Evolutionary conservation across 2,329 filamentous ascomycete genomes (phyloP).

Genomic region (Ophiocordyceps polyrhachis-furcata): DNA sequence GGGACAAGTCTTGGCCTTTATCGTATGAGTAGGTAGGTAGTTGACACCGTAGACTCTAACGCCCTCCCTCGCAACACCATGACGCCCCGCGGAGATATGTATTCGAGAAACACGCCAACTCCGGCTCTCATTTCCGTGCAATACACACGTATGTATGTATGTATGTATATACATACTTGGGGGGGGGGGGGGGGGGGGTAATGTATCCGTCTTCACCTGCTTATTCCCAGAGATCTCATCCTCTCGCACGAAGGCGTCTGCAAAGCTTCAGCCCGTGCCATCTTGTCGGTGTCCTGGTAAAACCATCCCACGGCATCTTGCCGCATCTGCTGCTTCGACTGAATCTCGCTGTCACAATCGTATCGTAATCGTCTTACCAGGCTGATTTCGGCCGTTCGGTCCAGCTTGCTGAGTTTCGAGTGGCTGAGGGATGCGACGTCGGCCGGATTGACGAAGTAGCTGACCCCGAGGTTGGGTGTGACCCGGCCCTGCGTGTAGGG

Average conservation of each 20-base stretch:
- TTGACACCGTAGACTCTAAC: no score
- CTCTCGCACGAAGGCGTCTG: constrained; percentile 34
- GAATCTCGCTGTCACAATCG: constrained; percentile 58
- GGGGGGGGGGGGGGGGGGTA: no score
- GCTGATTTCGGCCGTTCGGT: constrained; percentile 56
- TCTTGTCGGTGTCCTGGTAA: constrained; percentile 59
- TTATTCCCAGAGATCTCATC: constrained; percentile 21
- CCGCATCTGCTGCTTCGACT: constrained; percentile 44
- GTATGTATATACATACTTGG: neutral
- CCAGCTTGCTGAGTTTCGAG: constrained; percentile 54
- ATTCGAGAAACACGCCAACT: constrained; percentile 2
- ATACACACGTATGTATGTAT: neutral
- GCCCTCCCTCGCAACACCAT: neutral
- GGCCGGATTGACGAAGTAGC: constrained; percentile 69
- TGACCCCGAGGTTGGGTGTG: constrained; percentile 50
- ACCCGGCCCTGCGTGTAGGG: constrained; percentile 59
- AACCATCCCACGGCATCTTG: constrained; percentile 81
- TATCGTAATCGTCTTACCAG: constrained; percentile 49
- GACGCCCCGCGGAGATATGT: neutral
- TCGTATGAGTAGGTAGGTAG: neutral
- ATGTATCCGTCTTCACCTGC: neutral
- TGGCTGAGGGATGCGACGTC: constrained; percentile 55
- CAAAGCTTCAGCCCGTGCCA: constrained; percentile 45
- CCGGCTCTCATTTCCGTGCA: constrained; percentile 1
- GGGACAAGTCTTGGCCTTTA: neutral